These are phyloP conservation scores for Pyricularia grisea DNA, from an alignment of 2,329 filamentous ascomycete species.

Conservation along the genomic window DNA sequence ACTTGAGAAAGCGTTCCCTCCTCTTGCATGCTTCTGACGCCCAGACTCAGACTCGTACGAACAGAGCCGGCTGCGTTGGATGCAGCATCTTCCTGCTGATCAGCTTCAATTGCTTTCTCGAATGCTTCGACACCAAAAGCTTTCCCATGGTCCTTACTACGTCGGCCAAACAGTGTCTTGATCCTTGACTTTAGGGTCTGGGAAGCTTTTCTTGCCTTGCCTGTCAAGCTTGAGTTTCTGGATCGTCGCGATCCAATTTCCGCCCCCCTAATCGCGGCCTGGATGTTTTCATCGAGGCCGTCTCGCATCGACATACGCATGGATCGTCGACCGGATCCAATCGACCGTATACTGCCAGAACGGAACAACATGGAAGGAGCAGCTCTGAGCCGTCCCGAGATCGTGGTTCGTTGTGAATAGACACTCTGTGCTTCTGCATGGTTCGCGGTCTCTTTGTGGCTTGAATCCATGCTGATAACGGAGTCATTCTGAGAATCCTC, in stretches of 20 bases:
- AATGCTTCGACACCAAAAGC: not conserved
- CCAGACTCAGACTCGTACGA: not conserved
- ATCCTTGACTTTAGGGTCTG: conserved; percentile 48
- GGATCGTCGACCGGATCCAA: conserved; percentile 4
- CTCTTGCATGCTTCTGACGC: not conserved
- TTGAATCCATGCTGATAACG: not conserved
- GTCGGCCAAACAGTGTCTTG: conserved; percentile 34
- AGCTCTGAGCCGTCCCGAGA: not conserved
- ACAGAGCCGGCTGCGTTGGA: not conserved
- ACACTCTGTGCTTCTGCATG: conserved; percentile 17
- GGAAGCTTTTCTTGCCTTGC: conserved; percentile 53
- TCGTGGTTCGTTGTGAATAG: not conserved
- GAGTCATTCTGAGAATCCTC: not conserved
- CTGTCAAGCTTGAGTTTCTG: conserved; percentile 29
- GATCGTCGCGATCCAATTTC: not conserved
- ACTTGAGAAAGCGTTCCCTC: not conserved
- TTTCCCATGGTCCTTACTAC: not conserved
- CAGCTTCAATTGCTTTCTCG: conserved; percentile 5
- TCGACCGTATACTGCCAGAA: conserved; percentile 3
- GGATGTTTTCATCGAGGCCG: conserved; percentile 4
- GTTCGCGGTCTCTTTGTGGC: conserved; percentile 11
- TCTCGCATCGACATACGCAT: conserved; percentile 3
- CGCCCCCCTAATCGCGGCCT: not conserved
- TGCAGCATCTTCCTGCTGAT: conserved; percentile 6
- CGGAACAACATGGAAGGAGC: not conserved